Base-by-base conservation (phyloP, 2,329 filamentous ascomycete genomes). In the Xylariaceae sp. region DNA sequence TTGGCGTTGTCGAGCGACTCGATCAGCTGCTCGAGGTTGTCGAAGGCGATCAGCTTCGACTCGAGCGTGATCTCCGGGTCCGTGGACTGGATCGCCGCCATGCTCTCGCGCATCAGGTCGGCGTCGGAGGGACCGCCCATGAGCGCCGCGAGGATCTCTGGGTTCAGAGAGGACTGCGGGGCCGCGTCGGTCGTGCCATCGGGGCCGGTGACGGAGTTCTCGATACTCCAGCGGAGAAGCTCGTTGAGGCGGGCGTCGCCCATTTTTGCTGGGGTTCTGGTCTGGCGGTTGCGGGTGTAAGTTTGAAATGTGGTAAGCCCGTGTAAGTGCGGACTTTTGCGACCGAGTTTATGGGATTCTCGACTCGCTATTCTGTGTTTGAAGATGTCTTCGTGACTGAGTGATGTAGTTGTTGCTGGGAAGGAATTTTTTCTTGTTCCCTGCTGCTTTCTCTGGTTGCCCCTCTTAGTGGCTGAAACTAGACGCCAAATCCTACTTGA, bases 1-100 rank as follows among this genome's bases (percentile, higher is more conserved):
- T 97, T 99, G 60, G 94, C 93, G 74, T 99, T 99, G 80, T 99
- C 94, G 68, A 97, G 85, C 64, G 84, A 86, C 78, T 97, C 92
- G 69, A 97, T 88, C 60, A 96, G 80, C 74, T 96, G 90, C 77
- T 96, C 92, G 64, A 97, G 88, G 77, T 97, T 96, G 82, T 96
- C 92, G 75, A 96, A 95, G 44, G 92, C 92, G 59, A 87, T 83
- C 56, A 95, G 76, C 73, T 90, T 91, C 75, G 90, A 84, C 49
- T 91, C 88, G 53, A 93, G 80, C 3, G 84, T 82, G 58, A 88
- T 78, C 58, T 88, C 81, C 7, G 85, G 77, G 67, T 83, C 80
- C 1, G 77, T 65, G 15, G 85, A 84, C 8, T 80, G 82, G 70
- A 97, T 88, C 58, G 89, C 85, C 34, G 82, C 81, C 86, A 99